These are phyloP conservation scores for Fusarium acutatum DNA, from an alignment of 2,329 filamentous ascomycete genomes.

Conservation along the genomic window DNA sequence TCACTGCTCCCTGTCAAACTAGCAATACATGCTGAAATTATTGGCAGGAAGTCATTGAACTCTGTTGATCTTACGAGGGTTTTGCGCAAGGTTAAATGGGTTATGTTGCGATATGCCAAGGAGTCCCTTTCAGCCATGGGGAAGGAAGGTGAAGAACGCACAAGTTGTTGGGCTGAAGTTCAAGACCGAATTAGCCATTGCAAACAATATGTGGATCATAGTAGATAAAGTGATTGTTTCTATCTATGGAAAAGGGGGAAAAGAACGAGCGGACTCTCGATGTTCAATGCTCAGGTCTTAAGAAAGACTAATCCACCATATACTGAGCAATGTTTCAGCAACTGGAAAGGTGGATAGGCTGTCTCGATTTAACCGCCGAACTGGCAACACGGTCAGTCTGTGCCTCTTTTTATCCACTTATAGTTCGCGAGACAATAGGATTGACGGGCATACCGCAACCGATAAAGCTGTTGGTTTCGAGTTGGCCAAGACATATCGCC, in stretches of 20 bases:
- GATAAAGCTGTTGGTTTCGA: neutral
- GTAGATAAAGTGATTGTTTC: rapidly evolving
- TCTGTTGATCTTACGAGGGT: neutral
- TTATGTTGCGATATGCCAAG: neutral
- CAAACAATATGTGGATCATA: rapidly evolving
- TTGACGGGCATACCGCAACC: rapidly evolving
- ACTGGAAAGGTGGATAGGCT: no score
- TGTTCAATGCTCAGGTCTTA: rapidly evolving
- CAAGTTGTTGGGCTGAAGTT: rapidly evolving
- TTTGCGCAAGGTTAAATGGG: neutral
- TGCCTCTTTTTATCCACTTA: neutral
- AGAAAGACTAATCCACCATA: rapidly evolving
- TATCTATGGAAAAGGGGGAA: rapidly evolving
- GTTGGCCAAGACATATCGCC: neutral
- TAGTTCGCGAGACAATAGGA: rapidly evolving
- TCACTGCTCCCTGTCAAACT: neutral
- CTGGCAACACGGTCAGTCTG: neutral
- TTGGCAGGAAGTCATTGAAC: neutral
- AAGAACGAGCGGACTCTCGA: rapidly evolving
- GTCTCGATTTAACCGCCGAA: neutral
- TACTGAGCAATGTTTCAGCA: neutral
- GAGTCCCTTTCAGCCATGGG: rapidly evolving
- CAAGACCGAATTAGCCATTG: rapidly evolving
- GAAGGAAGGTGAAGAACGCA: neutral
- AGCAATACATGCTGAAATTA: neutral